Evolutionary conservation across 257 asterid species (phyloP).

Genomic region (Thymus mandschuricus): DNA sequence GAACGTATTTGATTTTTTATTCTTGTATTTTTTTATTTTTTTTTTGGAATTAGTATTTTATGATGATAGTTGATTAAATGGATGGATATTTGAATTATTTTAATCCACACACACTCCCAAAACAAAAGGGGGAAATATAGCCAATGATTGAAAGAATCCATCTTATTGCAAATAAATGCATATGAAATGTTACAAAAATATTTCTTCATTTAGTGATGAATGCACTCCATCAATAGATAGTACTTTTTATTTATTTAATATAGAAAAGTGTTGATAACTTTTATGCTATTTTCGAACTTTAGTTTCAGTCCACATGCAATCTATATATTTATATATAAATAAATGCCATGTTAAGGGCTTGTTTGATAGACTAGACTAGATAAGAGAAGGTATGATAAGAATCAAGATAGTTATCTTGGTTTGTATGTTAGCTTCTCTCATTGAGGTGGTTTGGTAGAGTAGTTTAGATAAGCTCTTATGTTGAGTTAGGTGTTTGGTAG

Average conservation of each 20-base stretch:
- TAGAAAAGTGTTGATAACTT: conserved; percentile 8
- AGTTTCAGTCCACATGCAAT: conserved; percentile 27
- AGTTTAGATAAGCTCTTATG: too few relatives aligned
- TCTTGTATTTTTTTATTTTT: neutral
- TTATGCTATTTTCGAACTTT: conserved; percentile 19
- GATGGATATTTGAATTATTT: neutral
- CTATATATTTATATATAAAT: neutral
- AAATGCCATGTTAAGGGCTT: too few relatives aligned
- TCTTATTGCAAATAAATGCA: conserved; percentile 28
- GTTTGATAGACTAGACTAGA: too few relatives aligned
- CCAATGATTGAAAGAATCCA: conserved; percentile 29
- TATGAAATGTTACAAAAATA: conserved; percentile 30
- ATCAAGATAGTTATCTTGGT: too few relatives aligned
- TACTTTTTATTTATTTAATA: conserved; percentile 1
- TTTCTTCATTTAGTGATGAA: conserved; percentile 4
- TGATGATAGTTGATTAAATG: neutral
- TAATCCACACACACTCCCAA: neutral
- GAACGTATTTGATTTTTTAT: too few relatives aligned
- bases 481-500: too few relatives aligned
- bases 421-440: too few relatives aligned
- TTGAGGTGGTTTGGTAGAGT: too few relatives aligned
- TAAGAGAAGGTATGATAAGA: too few relatives aligned
- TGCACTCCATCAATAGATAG: conserved; percentile 18
- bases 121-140: neutral
- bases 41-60: neutral